A percentile compares a stretch with the other conserved stretches of the same genome.
phyloP scores from a whole-genome alignment of 176 grass and related monocot species.

The Panicum miliaceum region DNA sequence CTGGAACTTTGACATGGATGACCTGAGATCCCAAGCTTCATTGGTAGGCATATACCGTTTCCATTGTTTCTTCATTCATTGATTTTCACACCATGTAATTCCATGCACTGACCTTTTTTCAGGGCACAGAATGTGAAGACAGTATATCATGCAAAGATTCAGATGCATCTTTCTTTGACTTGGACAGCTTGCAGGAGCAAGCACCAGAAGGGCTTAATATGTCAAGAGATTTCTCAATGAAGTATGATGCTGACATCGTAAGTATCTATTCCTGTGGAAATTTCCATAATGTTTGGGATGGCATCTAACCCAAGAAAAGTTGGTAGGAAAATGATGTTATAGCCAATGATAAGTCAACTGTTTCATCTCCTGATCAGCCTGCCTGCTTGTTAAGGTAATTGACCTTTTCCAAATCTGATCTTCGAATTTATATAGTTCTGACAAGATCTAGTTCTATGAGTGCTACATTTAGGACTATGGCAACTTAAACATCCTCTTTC shows the following conservation, averaged over 20 bases:
- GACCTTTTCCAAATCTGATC: not conserved
- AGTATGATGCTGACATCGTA: slow-evolving; percentile 61
- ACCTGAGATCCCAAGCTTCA: slow-evolving; percentile 89
- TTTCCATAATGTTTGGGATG: slow-evolving; percentile 6
- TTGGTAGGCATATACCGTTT: slow-evolving; percentile 53
- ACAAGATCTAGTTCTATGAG: slow-evolving; percentile 24
- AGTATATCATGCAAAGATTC: slow-evolving; percentile 55
- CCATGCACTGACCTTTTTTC: slow-evolving; percentile 19
- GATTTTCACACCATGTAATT: slow-evolving; percentile 19
- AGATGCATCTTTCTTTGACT: slow-evolving; percentile 60
- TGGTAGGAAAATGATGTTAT: slow-evolving; percentile 66
- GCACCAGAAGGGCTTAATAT: slow-evolving; percentile 44
- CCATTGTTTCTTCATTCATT: slow-evolving; percentile 11
- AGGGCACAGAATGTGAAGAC: slow-evolving; percentile 79
- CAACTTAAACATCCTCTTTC: not conserved
- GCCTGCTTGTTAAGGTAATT: slow-evolving; percentile 54
- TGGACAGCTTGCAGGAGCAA: slow-evolving; percentile 63
- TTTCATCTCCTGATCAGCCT: slow-evolving; percentile 53
- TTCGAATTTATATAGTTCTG: not conserved
- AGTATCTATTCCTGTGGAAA: slow-evolving; percentile 34
- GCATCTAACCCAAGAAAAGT: slow-evolving; percentile 62
- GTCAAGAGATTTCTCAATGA: slow-evolving; percentile 45
- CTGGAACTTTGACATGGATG: slow-evolving; percentile 96
- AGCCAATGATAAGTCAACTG: slow-evolving; percentile 47
- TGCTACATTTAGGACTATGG: not conserved